These are phyloP conservation scores for Trichaptum fuscoviolaceum DNA, from an alignment of 768 basidiomycete genomes.

Conservation along the genomic window DNA sequence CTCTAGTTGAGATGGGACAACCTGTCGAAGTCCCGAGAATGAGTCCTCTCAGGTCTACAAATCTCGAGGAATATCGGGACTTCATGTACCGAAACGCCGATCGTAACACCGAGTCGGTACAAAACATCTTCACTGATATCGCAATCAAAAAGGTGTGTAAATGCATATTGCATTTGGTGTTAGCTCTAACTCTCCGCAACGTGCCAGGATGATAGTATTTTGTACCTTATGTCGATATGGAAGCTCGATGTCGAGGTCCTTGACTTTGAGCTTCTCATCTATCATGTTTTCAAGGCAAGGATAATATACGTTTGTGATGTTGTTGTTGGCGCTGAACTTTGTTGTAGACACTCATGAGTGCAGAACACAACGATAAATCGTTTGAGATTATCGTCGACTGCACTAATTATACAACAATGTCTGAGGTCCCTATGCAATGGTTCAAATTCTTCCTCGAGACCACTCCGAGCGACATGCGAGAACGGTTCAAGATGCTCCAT, in stretches of 20 bases:
- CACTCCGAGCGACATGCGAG: slow-evolving; percentile 63
- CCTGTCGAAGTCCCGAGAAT: slow-evolving; percentile 61
- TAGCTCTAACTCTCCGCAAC: background rate
- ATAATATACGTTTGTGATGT: background rate
- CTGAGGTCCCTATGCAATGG: slow-evolving; percentile 80
- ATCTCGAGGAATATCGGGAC: slow-evolving; percentile 63
- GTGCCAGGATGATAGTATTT: slow-evolving; percentile 29
- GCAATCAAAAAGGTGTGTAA: slow-evolving; percentile 37
- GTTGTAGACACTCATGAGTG: slow-evolving; percentile 45
- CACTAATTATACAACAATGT: slow-evolving; percentile 67
- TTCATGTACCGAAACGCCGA: slow-evolving; percentile 62
- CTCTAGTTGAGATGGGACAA: slow-evolving; percentile 73
- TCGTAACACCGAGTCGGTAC: slow-evolving; percentile 55
- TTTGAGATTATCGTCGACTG: slow-evolving; percentile 81
- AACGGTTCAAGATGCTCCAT: slow-evolving; percentile 54
- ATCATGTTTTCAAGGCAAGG: slow-evolving; percentile 68
- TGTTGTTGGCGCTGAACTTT: background rate
- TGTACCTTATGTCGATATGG: slow-evolving; percentile 48
- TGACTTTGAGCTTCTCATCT: slow-evolving; percentile 74
- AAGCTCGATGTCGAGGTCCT: slow-evolving; percentile 74
- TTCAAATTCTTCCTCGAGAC: slow-evolving; percentile 73
- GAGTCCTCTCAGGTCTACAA: slow-evolving; percentile 39
- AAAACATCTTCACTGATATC: slow-evolving; percentile 60
- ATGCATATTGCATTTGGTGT: background rate
- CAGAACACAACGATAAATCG: slow-evolving; percentile 38